phyloP scores from a whole-genome alignment of 805 yeast species.

The Sugiyamaella chiloensis region DNA sequence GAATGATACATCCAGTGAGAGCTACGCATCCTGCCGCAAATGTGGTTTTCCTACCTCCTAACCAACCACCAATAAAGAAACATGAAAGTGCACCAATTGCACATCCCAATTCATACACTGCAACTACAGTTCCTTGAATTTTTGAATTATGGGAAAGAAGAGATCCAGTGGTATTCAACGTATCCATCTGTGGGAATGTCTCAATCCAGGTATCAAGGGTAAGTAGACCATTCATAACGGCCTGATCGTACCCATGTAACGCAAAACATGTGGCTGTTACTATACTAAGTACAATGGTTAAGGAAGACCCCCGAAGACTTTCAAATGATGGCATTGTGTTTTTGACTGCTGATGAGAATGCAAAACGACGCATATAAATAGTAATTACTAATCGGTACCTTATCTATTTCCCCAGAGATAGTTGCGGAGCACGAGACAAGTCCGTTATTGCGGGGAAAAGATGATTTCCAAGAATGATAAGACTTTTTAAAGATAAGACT shows the following conservation, averaged over 20 bases:
- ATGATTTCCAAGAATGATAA: too few relatives aligned
- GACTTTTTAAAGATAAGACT: too few relatives aligned
- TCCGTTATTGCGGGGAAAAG: too few relatives aligned
- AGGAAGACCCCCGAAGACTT: too few relatives aligned
- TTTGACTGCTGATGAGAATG: too few relatives aligned
- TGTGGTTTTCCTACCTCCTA: neutral
- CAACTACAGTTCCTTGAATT: constrained; percentile 2
- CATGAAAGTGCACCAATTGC: constrained; percentile 6
- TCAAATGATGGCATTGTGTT: too few relatives aligned
- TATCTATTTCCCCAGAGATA: too few relatives aligned
- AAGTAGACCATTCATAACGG: neutral
- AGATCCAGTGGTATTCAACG: neutral
- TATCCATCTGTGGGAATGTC: neutral
- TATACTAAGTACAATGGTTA: neutral
- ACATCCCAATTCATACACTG: constrained; percentile 7
- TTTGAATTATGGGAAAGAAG: neutral
- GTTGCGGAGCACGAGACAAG: too few relatives aligned
- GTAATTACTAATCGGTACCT: too few relatives aligned
- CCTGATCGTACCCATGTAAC: constrained; percentile 3
- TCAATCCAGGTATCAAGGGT: neutral
- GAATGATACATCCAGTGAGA: neutral
- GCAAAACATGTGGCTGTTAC: neutral
- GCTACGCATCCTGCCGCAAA: neutral
- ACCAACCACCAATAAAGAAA: constrained; percentile 1
- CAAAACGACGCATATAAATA: too few relatives aligned